Evolutionary conservation across 2,329 filamentous ascomycete species (phyloP), one percentile per base, ranked within the genome.

Genomic region (Fusarium succisae): DNA sequence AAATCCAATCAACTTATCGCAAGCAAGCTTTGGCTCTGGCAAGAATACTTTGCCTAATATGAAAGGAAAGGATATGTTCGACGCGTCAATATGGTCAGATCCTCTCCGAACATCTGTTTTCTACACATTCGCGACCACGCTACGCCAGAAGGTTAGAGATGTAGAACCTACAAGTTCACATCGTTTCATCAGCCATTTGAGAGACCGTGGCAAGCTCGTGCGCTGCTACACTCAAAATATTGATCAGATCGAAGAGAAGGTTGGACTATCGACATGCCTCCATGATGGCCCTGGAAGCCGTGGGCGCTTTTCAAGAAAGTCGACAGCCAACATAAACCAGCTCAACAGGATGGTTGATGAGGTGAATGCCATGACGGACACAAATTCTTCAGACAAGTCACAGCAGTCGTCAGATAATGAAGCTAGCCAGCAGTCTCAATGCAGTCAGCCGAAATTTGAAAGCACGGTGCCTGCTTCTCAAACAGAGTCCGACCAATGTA

Each of bases 201-300:
- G 91, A 50, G 91, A 93, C 77, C 87, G 89, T 8, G 90, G 91
- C 8, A 91, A 92, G 72, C 84, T 94, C 10, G 90, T 93, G 38
- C 85, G 92, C 44, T 93, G 91, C 76, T 94, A 94, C 76, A 94
- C 92, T 0, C 92, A 94, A 75, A 94, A 94, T 72, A 94, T 94
- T 73, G 92, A 94, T 74, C 90, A 91, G 70, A 89, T 94, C 12
- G 92, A 94, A 78, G 90, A 91, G 77, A 90, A 92, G 64, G 91
- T 93, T 48, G 92, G 91, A 8, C 83, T 94, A 8, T 89, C 87
- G 22, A 92, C 91, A 1, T 87, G 91, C 61, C 84, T 94, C 14
- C 82, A 84, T 17, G 85, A 88, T 38, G 92, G 92, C 0, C 88
- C 90, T 3, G 92, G 92, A 3, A 90, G 86, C 74, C 86, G 88